Evolutionary conservation across 2,329 filamentous ascomycete species (phyloP).

Genomic region (Drechslera avenae): DNA sequence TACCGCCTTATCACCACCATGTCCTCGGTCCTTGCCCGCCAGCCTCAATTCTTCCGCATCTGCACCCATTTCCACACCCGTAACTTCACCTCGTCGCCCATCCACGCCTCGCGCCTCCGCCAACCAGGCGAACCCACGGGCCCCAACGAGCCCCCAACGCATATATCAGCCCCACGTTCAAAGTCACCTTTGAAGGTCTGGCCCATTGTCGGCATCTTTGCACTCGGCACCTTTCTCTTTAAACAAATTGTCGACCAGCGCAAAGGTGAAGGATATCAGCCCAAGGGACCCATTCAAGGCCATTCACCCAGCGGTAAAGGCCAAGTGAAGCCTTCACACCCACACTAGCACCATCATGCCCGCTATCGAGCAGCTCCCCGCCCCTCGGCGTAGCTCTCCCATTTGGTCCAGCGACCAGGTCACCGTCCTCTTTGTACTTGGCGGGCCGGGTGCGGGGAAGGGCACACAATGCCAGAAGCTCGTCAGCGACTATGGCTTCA

Average conservation of each 20-base stretch:
- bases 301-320: constrained; percentile 40
- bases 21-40: constrained; percentile 25
- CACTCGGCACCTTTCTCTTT: constrained; percentile 53
- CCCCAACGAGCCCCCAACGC: constrained; percentile 47
- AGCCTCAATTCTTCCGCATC: constrained; percentile 3
- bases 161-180: constrained; percentile 42
- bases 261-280: constrained; percentile 43
- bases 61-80: constrained; percentile 24
- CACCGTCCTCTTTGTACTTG: constrained; percentile 95
- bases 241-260: constrained; percentile 54
- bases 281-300: constrained; percentile 36
- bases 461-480: constrained; percentile 93
- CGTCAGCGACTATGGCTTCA: constrained; percentile 86
- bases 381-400: constrained; percentile 60
- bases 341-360: constrained; percentile 46
- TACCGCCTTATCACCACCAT: constrained; percentile 36
- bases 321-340: constrained; percentile 26
- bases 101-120: constrained; percentile 36
- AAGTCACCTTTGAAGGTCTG: constrained; percentile 50
- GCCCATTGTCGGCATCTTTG: constrained; percentile 56
- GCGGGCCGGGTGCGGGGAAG: constrained; percentile 93
- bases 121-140: constrained; percentile 44
- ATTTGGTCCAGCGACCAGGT: constrained; percentile 77
- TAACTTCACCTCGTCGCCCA: constrained; percentile 31
- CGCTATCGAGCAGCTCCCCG: constrained; percentile 48